Percentiles rank a stretch among this genome's conserved stretches.
Evolutionary conservation across 345 rosid species (phyloP).

Genomic region (Murraya paniculata): DNA sequence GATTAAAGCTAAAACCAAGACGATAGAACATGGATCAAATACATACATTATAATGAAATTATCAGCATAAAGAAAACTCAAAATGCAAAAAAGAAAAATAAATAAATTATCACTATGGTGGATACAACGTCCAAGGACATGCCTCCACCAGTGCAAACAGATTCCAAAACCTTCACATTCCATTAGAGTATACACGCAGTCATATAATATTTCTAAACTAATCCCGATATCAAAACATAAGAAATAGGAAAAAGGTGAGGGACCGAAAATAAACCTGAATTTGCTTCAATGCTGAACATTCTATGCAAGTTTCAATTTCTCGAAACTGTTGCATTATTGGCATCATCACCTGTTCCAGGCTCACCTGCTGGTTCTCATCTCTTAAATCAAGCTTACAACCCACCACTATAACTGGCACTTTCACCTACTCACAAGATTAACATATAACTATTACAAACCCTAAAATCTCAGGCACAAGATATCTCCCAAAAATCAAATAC

Average conservation of each 20-base stretch:
- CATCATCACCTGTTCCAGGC: conserved; percentile 66
- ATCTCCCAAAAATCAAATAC: neutral
- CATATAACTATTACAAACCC: neutral
- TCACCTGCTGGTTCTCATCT: conserved; percentile 54
- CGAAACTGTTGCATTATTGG: conserved; percentile 83
- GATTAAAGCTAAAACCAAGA: conserved; percentile 1
- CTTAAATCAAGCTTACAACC: conserved; percentile 74
- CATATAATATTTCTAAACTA: neutral
- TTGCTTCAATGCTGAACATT: conserved; percentile 68
- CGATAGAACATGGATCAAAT: neutral
- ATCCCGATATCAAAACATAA: neutral
- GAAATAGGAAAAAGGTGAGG: conserved; percentile 8
- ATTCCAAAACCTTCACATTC: neutral
- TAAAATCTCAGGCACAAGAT: neutral
- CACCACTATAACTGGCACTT: conserved; percentile 80
- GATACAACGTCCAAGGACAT: neutral
- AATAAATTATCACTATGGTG: neutral
- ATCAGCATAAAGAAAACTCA: neutral
- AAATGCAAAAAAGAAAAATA: neutral
- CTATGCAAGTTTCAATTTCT: conserved; percentile 79
- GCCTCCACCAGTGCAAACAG: neutral
- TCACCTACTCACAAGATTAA: conserved; percentile 54
- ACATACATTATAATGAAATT: neutral
- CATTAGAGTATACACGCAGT: neutral
- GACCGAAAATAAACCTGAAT: conserved; percentile 46